Base-by-base conservation (phyloP, 1,284 basidiomycete genomes). In the Vanrija sp. region DNA sequence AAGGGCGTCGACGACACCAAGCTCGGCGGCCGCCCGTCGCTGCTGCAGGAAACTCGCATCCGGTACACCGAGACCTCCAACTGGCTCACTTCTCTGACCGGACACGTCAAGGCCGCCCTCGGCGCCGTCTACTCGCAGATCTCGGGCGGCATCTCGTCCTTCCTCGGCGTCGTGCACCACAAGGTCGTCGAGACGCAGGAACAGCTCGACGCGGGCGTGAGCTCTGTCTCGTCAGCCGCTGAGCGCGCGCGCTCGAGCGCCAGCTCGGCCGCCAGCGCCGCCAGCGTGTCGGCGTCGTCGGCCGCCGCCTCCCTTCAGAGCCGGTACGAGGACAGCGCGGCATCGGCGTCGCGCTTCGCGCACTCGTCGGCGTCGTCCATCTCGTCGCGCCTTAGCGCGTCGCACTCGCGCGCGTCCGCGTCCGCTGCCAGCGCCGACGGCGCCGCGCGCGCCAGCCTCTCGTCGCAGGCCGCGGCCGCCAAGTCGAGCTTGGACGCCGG, bases 31-130 rank as follows among this genome's bases (percentile, higher is more conserved):
- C 84, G 90, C 46, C 83, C 86, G 7, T 34, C 45, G 43, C 81
- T 93, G 19, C 79, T 93, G 46, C 78, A 78, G 67, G 88, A 91
- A 74, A 83, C 84, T 8, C 86, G 59, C 85, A 58, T 89, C 64
- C 86, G 85, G 54, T 91, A 85, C 81, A 81, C 88, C 28, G 85
- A 89, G 72, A 78, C 80, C 3, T 78, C 81, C 39, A 81, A 77
- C 58, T 78, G 77, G 59, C 79, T 85, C n/a, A 83, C 88, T 61
- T 77, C 74, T 14, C 64, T 87, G 15, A 81, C 85, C 65, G 73
- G 76, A 29, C 81, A 79, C 53, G 82, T 91, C 64, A 80, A 81
- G 57, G 83, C 85, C 3, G 78, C 84, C 39, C 76, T 91, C 46
- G 81, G 83, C 56, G 80, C 78, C 25, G 84, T 85, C 34, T 82